A percentile compares a stretch with the other conserved stretches of the same genome.
These are phyloP conservation scores for Podospora sp. DNA, from an alignment of 495 filamentous ascomycete genomes.

Conservation along the genomic window DNA sequence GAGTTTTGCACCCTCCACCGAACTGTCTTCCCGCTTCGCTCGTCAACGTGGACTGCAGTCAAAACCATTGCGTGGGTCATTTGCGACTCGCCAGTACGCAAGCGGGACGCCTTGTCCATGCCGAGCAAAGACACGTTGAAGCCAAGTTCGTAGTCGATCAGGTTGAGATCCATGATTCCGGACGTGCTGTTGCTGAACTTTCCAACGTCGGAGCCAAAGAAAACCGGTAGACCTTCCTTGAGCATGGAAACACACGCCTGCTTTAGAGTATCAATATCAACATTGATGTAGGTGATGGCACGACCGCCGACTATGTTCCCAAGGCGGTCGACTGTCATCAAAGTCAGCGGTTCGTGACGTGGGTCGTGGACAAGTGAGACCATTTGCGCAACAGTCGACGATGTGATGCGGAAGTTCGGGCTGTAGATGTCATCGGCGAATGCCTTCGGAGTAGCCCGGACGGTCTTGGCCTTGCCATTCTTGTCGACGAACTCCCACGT, in stretches of 20 bases:
- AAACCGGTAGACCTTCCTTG: conserved; percentile 71
- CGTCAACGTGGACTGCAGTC: conserved; percentile 75
- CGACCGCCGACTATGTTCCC: conserved; percentile 77
- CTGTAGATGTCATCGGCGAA: conserved; percentile 65
- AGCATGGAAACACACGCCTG: conserved; percentile 74
- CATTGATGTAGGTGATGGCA: conserved; percentile 78
- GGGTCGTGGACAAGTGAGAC: conserved; percentile 86
- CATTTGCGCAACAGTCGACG: conserved; percentile 58
- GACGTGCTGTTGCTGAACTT: conserved; percentile 65
- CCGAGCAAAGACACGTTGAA: conserved; percentile 69
- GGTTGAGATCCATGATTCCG: conserved; percentile 76
- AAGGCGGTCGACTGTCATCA: conserved; percentile 74
- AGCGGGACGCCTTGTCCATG: conserved; percentile 70
- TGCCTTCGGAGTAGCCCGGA: conserved; percentile 63
- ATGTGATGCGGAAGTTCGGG: conserved; percentile 49
- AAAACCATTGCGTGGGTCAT: conserved; percentile 95
- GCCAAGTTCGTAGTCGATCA: conserved; percentile 75
- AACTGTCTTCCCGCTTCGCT: conserved; percentile 60
- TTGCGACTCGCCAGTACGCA: conserved; percentile 68
- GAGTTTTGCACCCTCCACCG: conserved; percentile 86
- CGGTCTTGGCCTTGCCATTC: conserved; percentile 58
- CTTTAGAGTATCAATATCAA: conserved; percentile 73
- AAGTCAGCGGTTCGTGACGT: conserved; percentile 66
- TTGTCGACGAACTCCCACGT: conserved; percentile 78
- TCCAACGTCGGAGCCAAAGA: conserved; percentile 87